Base-by-base conservation (phyloP, 176 grass and related monocot genomes). In the Secale cereale region DNA sequence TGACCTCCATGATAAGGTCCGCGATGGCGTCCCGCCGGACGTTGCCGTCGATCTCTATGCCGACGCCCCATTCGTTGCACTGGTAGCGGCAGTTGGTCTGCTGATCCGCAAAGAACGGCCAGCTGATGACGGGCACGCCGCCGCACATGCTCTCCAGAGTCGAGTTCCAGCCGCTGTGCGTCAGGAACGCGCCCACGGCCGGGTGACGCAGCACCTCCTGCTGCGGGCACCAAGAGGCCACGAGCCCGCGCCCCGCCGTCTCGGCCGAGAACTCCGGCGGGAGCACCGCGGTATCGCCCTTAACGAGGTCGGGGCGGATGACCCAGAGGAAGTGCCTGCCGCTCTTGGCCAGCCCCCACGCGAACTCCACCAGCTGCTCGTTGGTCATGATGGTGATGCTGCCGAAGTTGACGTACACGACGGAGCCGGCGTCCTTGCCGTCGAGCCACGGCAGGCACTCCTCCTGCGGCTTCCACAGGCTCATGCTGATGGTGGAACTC, bases 41-140 rank as follows among this genome's bases (percentile, higher is more conserved):
- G 79, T 92, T 83, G 61, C 37, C 46, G 70, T 92, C 85, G 71
- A 97, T 94, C 87, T 97, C 91, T 50, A 92, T 25, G 28, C 94
- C 94, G 27, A 97, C 85, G 48, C 82, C 91, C 94, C 89, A 97
- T 69, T 88, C 84, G n/a, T 27, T 74, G 88, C 91, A 92, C 68
- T 80, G 66, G 79, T 91, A 97, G 10, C 72, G 27, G 79, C 94
- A 97, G 84, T 94, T 97, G 7, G 89, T 86, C n/a, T 82, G 91
- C 40, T 97, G 94, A 70, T 97, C 94, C 5, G 89, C 91, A 40
- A 97, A 97, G 86, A 94, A 97, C 0, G 94, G 91, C 94, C 91
- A 97, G 84, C 87, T 88, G 52, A 97, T 70, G 82, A 97, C 87
- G 3, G 94, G 94, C 29, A 97, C 87, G 29, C 91, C 94, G 65